These are phyloP conservation scores for Termitomyces sp. DNA, from an alignment of 768 basidiomycete genomes.

Conservation along the genomic window DNA sequence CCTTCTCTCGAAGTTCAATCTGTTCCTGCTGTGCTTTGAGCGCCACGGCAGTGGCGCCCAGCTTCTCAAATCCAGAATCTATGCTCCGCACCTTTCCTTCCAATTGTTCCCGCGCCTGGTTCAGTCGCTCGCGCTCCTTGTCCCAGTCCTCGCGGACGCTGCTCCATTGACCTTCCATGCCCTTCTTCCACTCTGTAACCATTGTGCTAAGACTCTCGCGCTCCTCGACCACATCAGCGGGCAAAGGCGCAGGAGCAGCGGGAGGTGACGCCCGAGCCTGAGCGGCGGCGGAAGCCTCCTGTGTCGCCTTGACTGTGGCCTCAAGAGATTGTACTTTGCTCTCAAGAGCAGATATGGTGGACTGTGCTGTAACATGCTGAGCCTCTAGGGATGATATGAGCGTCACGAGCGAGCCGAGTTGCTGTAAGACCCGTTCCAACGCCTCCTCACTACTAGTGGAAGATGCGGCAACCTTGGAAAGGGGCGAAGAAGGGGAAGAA, in stretches of 20 bases:
- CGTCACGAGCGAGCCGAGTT: constrained; percentile 72
- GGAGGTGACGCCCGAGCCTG: constrained; percentile 6
- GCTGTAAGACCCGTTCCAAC: constrained; percentile 58
- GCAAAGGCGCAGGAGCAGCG: constrained; percentile 3
- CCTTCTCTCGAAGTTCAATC: constrained; percentile 16
- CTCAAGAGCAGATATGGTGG: constrained; percentile 65
- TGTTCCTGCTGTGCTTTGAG: constrained; percentile 12
- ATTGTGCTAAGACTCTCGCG: constrained; percentile 48
- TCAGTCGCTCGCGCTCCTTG: constrained; percentile 70
- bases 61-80: constrained; percentile 48
- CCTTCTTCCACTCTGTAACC: constrained; percentile 69
- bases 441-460: constrained; percentile 45
- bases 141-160: constrained; percentile 78
- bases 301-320: constrained; percentile 41
- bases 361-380: constrained; percentile 74
- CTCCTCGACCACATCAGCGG: constrained; percentile 21
- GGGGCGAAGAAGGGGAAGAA: constrained; percentile 22
- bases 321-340: constrained; percentile 67
- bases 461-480: constrained; percentile 15
- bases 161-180: constrained; percentile 76
- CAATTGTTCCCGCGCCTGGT: constrained; percentile 76
- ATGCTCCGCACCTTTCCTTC: constrained; percentile 52
- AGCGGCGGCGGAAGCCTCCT: constrained; percentile 30
- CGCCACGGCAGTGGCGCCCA: constrained; percentile 23
- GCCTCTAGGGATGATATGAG: constrained; percentile 69